phyloP scores from a whole-genome alignment of 345 rosid genomes.

The Alliaria petiolata region DNA sequence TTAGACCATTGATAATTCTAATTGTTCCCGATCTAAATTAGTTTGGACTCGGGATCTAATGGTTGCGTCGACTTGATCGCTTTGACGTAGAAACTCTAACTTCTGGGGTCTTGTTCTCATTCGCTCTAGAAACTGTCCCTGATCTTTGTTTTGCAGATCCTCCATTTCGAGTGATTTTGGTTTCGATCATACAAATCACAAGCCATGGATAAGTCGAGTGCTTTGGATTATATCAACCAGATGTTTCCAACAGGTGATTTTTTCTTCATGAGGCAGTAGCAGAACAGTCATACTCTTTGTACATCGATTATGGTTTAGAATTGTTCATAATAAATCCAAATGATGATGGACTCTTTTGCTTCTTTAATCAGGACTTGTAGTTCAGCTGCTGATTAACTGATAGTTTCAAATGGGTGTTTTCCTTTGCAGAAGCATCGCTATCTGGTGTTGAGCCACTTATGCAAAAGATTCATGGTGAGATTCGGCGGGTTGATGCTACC shows the following conservation, averaged over 20 bases:
- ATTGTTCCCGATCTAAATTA: not conserved
- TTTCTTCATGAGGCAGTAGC: not conserved
- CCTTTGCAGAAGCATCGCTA: conserved; percentile 78
- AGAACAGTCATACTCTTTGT: not conserved
- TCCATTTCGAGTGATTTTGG: conserved; percentile 18
- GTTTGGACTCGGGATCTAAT: not conserved
- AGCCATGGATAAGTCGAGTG: conserved; percentile 89
- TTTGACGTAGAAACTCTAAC: not conserved
- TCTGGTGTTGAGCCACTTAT: conserved; percentile 97
- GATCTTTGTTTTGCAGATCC: conserved; percentile 22
- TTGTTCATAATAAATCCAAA: not conserved
- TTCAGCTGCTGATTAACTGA: conserved; percentile 4
- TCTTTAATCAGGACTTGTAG: not conserved
- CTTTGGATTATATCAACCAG: conserved; percentile 95
- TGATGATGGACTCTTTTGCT: not conserved
- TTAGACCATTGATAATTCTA: not conserved
- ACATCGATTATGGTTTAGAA: not conserved
- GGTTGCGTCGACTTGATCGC: not conserved
- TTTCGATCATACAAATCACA: conserved; percentile 4
- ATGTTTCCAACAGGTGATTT: conserved; percentile 92
- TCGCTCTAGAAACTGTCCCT: not conserved
- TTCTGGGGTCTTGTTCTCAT: not conserved
- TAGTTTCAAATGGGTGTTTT: conserved; percentile 14
- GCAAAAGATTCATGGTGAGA: conserved; percentile 95
- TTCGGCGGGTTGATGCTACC: conserved; percentile 88